phyloP scores from a whole-genome alignment of 1,284 basidiomycete genomes.

The Grifola frondosa region DNA sequence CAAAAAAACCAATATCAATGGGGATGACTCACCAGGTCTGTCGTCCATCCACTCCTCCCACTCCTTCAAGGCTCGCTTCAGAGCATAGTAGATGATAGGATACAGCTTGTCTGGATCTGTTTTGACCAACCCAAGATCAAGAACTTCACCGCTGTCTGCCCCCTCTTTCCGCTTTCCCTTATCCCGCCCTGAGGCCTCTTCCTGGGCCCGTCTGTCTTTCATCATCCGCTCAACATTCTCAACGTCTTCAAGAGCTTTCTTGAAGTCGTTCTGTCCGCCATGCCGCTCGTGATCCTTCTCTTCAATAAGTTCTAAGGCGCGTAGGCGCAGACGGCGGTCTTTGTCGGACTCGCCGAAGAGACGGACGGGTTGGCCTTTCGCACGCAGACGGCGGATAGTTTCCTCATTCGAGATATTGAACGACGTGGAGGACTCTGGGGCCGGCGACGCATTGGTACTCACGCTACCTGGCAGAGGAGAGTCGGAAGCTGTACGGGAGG shows the following conservation, averaged over 20 bases:
- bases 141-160: constrained; percentile 56
- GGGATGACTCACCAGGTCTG: constrained; percentile 66
- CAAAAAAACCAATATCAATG: neutral
- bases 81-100: constrained; percentile 94
- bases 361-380: constrained; percentile 92
- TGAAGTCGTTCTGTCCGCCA: constrained; percentile 91
- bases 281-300: constrained; percentile 77
- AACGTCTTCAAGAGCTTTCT: constrained; percentile 88
- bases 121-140: constrained; percentile 85
- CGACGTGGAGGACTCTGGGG: constrained; percentile 48
- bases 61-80: constrained; percentile 91
- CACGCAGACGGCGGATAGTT: constrained; percentile 82
- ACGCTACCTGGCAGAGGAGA: constrained; percentile 38
- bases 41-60: constrained; percentile 96
- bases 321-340: constrained; percentile 84
- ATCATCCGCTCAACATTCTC: constrained; percentile 80
- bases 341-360: constrained; percentile 96
- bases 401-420: constrained; percentile 97
- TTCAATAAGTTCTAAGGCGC: constrained; percentile 93
- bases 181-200: constrained; percentile 25
- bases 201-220: constrained; percentile 48
- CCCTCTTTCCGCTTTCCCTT: constrained; percentile 70
- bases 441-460: constrained; percentile 36
- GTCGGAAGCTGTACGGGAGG: constrained; percentile 37
- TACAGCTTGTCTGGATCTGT: constrained; percentile 95